phyloP scores from a whole-genome alignment of 2,329 filamentous ascomycete species.

The Capronia epimyces region DNA sequence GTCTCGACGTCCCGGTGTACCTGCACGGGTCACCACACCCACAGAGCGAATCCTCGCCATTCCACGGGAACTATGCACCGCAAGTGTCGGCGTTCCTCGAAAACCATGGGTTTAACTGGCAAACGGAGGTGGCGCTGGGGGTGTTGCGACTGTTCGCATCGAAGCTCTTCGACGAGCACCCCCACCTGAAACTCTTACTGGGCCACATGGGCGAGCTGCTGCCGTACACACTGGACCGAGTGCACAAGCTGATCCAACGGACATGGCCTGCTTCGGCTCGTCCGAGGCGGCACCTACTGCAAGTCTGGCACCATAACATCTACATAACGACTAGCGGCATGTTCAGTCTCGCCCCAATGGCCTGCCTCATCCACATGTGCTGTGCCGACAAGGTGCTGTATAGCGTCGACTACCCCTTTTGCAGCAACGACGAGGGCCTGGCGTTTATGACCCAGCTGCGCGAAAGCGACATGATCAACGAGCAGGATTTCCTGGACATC shows the following conservation, averaged over 20 bases:
- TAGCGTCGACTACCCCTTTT: slow-evolving; percentile 56
- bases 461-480: slow-evolving; percentile 46
- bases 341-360: slow-evolving; percentile 47
- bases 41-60: slow-evolving; percentile 30
- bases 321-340: slow-evolving; percentile 55
- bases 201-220: slow-evolving; percentile 51
- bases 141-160: slow-evolving; percentile 45
- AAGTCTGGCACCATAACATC: slow-evolving; percentile 53
- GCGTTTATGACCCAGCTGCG: slow-evolving; percentile 47
- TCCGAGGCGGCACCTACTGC: slow-evolving; percentile 34
- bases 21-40: slow-evolving; percentile 41
- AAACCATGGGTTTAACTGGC: slow-evolving; percentile 31
- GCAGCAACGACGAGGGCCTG: slow-evolving; percentile 45
- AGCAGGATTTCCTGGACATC: slow-evolving; percentile 47
- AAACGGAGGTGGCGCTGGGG: slow-evolving; percentile 36
- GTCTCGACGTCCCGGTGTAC: slow-evolving; percentile 49
- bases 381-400: slow-evolving; percentile 50
- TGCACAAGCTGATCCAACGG: slow-evolving; percentile 18
- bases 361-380: slow-evolving; percentile 34
- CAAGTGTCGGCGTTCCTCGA: slow-evolving; percentile 17
- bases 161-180: slow-evolving; percentile 53
- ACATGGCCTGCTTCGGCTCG: slow-evolving; percentile 25
- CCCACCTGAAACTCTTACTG: slow-evolving; percentile 51
- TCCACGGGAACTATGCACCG: slow-evolving; percentile 19
- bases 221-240: slow-evolving; percentile 50